Conservation (phyloP, 108 stramenopile species). For the Heterococcus sp. region DNA sequence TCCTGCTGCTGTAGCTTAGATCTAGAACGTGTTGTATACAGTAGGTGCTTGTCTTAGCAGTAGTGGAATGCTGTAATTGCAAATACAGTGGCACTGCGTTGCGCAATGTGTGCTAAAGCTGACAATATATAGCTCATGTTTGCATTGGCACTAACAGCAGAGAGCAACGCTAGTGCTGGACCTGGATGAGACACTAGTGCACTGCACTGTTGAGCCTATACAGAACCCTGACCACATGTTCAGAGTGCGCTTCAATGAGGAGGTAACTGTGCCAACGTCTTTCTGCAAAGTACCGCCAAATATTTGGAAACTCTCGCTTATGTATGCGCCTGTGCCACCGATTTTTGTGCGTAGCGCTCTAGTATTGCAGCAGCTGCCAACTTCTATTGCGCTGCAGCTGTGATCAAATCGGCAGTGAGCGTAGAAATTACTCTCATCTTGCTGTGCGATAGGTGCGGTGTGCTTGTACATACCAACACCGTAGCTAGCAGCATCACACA, state of each 20-base stretch:
- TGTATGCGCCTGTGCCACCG: too few relatives aligned
- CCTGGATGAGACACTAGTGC: conserved; percentile 97
- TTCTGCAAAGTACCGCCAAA: too few relatives aligned
- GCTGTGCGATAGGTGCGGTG: too few relatives aligned
- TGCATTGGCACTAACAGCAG: conserved; percentile 16
- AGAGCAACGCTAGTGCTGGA: conserved; percentile 84
- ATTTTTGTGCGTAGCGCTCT: too few relatives aligned
- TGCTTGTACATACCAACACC: too few relatives aligned
- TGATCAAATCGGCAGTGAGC: too few relatives aligned
- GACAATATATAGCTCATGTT: conserved; percentile 11
- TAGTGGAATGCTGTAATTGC: not conserved
- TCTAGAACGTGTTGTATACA: not conserved
- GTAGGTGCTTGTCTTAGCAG: not conserved
- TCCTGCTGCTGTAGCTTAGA: not conserved
- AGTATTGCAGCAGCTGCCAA: too few relatives aligned
- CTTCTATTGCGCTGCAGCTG: too few relatives aligned
- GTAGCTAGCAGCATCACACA: too few relatives aligned
- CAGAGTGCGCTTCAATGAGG: conserved; percentile 70
- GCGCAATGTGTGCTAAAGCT: not conserved
- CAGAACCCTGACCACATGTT: conserved; percentile 51
- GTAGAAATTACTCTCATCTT: too few relatives aligned
- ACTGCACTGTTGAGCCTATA: conserved; percentile 72
- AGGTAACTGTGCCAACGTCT: conserved; percentile 34
- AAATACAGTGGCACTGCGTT: not conserved
- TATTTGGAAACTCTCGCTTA: too few relatives aligned